Evolutionary conservation across 2,329 filamentous ascomycete species (phyloP), one percentile per base, ranked within the genome.

Genomic region (Pestalotiopsis sp.): DNA sequence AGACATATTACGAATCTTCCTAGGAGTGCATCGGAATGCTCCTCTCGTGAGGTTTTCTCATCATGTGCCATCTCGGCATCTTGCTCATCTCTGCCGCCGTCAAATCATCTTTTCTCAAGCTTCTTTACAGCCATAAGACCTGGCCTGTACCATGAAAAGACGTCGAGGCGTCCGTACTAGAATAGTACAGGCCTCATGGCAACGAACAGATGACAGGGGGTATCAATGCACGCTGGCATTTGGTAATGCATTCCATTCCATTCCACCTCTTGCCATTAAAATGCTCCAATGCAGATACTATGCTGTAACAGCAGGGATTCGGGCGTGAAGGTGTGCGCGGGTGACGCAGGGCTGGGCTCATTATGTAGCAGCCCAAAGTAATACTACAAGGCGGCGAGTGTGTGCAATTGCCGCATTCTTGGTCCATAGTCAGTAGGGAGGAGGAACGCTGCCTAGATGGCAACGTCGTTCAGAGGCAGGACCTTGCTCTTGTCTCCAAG

Each of bases 401-500:
- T 36, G 59, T 68, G 57, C 58, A 41, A 63, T 66, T 39, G 39
- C 31, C 57, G 67, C 67, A 17, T 66, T 52, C 56, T 58, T 36
- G 59, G 57, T 68, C 63, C 58, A 39, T 36, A 13, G 62, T 64
- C 58, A 64, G 38, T 20, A 49, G 7, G 12, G 12, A 14, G 38
- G 31, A 23, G 45, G 17, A 52, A 56, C 25, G 52, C 39, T 66
- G 39, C 58, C 39, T 56, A 63, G 41, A 62, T 49, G 14, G 39
- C 39, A 71, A 87, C 81, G 69, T 82, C 79, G 72, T 88, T 87
- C 71, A 91, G 81, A 66, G 85, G 84, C 60, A 93, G 81, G 63
- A 92, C 84, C 81, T 88, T 90, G 74, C 87, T 88, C 71, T 84
- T 83, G 79, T 93, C 91, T 73, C 85, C 87, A 36, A 90, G 82